Percentiles rank a stretch among this genome's conserved stretches.
phyloP scores from a whole-genome alignment of 495 filamentous ascomycete species.

The Neurospora terricola region DNA sequence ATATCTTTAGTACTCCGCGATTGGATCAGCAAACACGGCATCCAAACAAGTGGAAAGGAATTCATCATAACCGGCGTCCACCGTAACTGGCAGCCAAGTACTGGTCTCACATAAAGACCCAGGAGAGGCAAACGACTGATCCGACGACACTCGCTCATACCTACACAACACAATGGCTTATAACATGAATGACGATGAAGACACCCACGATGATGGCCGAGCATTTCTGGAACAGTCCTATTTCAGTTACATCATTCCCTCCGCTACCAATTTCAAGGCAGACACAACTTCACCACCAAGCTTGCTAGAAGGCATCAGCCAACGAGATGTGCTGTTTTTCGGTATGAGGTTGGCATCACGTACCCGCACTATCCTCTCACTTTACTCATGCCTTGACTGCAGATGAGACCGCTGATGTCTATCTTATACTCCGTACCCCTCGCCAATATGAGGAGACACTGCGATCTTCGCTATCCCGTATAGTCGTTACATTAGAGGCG shows the following conservation, averaged over 20 bases:
- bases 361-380: constrained; percentile 30
- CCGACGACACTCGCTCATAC: not conserved
- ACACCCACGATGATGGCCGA: constrained; percentile 3
- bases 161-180: constrained; percentile 11
- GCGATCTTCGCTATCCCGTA: constrained; percentile 48
- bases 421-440: constrained; percentile 61
- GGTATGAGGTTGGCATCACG: constrained; percentile 43
- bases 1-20: not conserved
- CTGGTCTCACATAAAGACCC: not conserved
- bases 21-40: not conserved
- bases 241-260: constrained; percentile 69
- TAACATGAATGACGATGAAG: not conserved
- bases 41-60: not conserved
- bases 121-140: not conserved
- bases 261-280: constrained; percentile 54
- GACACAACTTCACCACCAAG: constrained; percentile 35
- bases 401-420: constrained; percentile 74
- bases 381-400: constrained; percentile 50
- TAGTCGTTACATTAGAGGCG: constrained; percentile 60
- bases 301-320: constrained; percentile 27
- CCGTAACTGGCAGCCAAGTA: not conserved
- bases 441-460: constrained; percentile 49
- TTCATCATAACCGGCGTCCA: not conserved
- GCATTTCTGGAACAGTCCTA: constrained; percentile 64
- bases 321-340: constrained; percentile 49